Evolutionary conservation across 306 rosid species (phyloP).

Genomic region (Calophaca sinica): DNA sequence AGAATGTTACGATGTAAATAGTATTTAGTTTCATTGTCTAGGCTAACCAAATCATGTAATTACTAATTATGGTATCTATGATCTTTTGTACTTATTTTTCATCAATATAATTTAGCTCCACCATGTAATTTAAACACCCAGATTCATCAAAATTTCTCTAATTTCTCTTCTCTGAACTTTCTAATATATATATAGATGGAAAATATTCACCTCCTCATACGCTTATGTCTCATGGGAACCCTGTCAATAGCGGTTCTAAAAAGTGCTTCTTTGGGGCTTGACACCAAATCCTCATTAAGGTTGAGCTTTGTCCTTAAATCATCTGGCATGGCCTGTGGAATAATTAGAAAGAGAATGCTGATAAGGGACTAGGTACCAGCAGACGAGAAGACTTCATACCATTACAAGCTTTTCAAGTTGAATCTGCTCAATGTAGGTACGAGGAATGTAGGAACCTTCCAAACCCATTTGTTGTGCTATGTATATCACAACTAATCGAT

Average conservation of each 20-base stretch:
- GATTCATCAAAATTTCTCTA: background rate
- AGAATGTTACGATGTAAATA: background rate
- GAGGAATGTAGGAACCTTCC: constrained; percentile 93
- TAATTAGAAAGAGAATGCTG: constrained; percentile 44
- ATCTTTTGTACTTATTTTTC: too few species aligned
- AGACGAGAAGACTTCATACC: constrained; percentile 63
- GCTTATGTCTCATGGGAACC: constrained; percentile 73
- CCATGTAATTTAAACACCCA: background rate
- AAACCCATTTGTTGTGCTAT: constrained; percentile 84
- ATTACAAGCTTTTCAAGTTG: constrained; percentile 96
- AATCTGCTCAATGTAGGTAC: constrained; percentile 97
- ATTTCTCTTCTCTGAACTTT: background rate
- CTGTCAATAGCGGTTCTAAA: constrained; percentile 79
- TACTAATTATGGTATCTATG: background rate
- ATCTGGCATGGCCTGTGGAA: constrained; percentile 92
- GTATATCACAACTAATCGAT: constrained; percentile 66
- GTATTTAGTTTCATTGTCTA: background rate
- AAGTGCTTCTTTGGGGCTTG: constrained; percentile 88
- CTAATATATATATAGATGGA: background rate
- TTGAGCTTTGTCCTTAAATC: constrained; percentile 91
- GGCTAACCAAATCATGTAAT: background rate
- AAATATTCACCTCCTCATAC: constrained; percentile 72
- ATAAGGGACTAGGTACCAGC: constrained; percentile 18
- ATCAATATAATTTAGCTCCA: background rate
- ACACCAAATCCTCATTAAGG: constrained; percentile 85